Base-by-base conservation (phyloP, 176 grass and related monocot genomes). In the Echinochloa phyllopogon region DNA sequence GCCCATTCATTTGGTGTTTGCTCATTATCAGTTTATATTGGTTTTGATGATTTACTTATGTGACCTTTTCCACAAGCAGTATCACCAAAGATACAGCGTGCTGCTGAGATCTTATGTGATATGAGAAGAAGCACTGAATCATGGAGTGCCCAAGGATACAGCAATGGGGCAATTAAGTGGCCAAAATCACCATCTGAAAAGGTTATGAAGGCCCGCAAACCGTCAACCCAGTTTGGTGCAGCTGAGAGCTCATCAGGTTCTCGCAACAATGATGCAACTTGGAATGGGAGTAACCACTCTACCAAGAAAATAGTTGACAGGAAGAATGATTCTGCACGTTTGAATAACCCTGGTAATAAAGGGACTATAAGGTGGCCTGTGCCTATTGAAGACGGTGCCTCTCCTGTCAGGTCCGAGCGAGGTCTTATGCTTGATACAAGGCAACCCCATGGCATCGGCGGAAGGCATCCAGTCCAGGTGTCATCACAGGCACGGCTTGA, bases 101-200 rank as follows among this genome's bases (percentile, higher is more conserved):
- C 96, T 66, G 96, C 96, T 70, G 91, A 95, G 29, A 99, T 92
- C 91, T 80, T 99, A 86, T 84, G 88, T 85, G 91, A 92, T 50
- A 94, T 99, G 68, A 69, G 58, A 75, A 88, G 76, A 44, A 77
- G 78, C 65, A 76, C 81, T 3, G 86, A 82, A 68, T 60, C 59
- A 36, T 87, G 83, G 51, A 88, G 21, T 75, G 52, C 69, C 25
- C 91, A 87, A 59, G 89, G 77, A 67, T 80, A 79, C 74, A 80
- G 76, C 63, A 69, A 86, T n/a, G 89, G 90, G 53, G 72, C 87
- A 82, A 88, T 89, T 40, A 91, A 94, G 81, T 89, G 81, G 86
- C 73, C 94, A 25, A 92, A 92, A 82, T 87, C 89, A 81, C 85
- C 93, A 74, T 89, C 86, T 14, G 86, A 95, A 87, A 88, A 94